These are phyloP conservation scores for Parachlorella kessleri DNA, from an alignment of 139 green algal species.

Conservation along the genomic window DNA sequence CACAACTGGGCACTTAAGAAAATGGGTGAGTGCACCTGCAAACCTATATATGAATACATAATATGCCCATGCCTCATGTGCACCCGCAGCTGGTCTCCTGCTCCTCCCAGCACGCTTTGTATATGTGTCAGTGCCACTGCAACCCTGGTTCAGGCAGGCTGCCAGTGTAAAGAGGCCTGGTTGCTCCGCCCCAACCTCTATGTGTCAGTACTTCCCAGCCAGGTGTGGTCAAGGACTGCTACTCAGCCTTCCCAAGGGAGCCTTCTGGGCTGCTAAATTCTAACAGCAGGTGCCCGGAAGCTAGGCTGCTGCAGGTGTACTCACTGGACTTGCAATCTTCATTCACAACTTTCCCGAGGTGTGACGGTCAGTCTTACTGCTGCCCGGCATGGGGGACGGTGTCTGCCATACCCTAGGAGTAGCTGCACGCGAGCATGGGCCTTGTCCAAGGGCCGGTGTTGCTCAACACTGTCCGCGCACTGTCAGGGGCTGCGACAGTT, in stretches of 20 bases:
- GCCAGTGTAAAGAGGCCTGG: neutral
- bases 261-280: neutral
- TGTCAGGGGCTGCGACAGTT: too few relatives aligned
- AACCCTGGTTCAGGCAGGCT: neutral
- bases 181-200: neutral
- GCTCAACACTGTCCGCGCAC: too few relatives aligned
- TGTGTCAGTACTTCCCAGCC: neutral
- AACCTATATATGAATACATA: too few relatives aligned
- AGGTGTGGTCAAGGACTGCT: too few relatives aligned
- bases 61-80: too few relatives aligned
- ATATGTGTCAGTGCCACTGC: neutral
- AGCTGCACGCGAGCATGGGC: too few relatives aligned
- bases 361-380: too few relatives aligned
- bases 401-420: too few relatives aligned
- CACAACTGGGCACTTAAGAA: slow-evolving; percentile 39
- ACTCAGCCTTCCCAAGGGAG: too few relatives aligned
- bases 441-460: too few relatives aligned
- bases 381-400: too few relatives aligned
- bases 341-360: slow-evolving; percentile 83
- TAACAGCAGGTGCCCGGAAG: neutral
- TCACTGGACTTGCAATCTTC: slow-evolving; percentile 58
- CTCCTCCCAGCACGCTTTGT: neutral
- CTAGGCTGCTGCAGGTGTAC: slow-evolving; percentile 17
- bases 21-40: slow-evolving; percentile 44
- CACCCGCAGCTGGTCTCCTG: neutral